A percentile compares a stretch with the other conserved stretches of the same genome.
phyloP scores from a whole-genome alignment of 352 stramenopile genomes.

The Phytophthora pinifolia region DNA sequence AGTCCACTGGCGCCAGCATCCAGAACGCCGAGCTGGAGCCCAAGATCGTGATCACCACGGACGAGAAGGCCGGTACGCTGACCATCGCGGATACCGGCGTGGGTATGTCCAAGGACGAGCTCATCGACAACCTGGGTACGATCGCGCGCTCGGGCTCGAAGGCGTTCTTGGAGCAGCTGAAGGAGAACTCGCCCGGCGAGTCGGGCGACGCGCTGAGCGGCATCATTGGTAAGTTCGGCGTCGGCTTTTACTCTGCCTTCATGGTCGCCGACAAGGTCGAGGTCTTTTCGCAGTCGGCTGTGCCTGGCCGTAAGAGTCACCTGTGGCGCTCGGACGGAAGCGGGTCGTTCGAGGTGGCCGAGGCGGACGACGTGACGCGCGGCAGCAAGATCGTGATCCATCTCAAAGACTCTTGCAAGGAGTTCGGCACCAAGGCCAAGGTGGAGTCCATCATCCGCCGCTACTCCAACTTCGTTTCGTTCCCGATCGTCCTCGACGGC shows the following conservation, averaged over 20 bases:
- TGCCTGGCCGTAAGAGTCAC: constrained; percentile 46
- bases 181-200: constrained; percentile 66
- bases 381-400: constrained; percentile 98
- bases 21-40: constrained; percentile 87
- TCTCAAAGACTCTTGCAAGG: constrained; percentile 96
- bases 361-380: constrained; percentile 69
- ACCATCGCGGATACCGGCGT: constrained; percentile 98
- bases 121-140: constrained; percentile 98
- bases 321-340: constrained; percentile 84
- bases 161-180: constrained; percentile 94
- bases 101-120: constrained; percentile 97
- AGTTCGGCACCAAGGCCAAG: constrained; percentile 91
- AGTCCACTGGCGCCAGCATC: constrained; percentile 71
- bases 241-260: constrained; percentile 99
- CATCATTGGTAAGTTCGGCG: constrained; percentile 99
- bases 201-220: constrained; percentile 77
- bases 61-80: constrained; percentile 95
- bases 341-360: constrained; percentile 77
- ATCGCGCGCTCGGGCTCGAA: constrained; percentile 98
- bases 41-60: constrained; percentile 97
- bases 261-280: constrained; percentile 98
- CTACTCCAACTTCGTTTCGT: constrained; percentile 99
- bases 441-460: constrained; percentile 98
- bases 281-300: constrained; percentile 87
- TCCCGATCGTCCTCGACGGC: constrained; percentile 98